Evolutionary conservation across 2,329 filamentous ascomycete genomes (phyloP).

Genomic region (Diplodia scrobiculata): DNA sequence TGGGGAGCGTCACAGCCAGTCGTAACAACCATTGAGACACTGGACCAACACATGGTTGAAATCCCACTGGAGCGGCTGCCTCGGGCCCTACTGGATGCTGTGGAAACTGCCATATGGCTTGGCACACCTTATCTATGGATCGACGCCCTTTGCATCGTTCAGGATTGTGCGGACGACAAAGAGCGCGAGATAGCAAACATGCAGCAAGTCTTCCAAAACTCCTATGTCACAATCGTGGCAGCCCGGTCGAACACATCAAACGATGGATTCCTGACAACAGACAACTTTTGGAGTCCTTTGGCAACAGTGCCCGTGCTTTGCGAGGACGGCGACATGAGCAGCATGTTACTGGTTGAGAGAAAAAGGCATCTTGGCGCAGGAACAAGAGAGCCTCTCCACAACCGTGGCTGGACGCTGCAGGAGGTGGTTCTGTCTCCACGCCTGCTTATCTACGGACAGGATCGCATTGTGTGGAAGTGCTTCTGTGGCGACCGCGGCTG

Average conservation of each 20-base stretch:
- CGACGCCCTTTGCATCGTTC: slow-evolving; percentile 28
- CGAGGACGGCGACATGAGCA: not conserved
- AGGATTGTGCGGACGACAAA: slow-evolving; percentile 16
- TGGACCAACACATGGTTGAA: not conserved
- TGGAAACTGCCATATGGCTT: slow-evolving; percentile 13
- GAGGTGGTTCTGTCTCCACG: slow-evolving; percentile 13
- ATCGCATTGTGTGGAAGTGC: slow-evolving; percentile 9
- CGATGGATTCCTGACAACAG: slow-evolving; percentile 1
- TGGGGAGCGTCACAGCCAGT: slow-evolving; percentile 10
- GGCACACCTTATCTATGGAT: slow-evolving; percentile 28
- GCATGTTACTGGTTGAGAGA: not conserved
- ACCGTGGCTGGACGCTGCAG: slow-evolving; percentile 21
- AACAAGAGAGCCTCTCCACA: not conserved
- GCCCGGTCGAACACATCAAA: not conserved
- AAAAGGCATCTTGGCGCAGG: too few species aligned
- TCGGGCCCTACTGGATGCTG: slow-evolving; percentile 21
- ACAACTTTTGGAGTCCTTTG: not conserved
- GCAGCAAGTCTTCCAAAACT: slow-evolving; percentile 15
- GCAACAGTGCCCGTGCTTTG: slow-evolving; percentile 7
- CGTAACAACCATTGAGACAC: not conserved
- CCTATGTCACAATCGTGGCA: slow-evolving; percentile 13
- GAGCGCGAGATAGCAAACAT: slow-evolving; percentile 20
- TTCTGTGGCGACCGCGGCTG: not conserved
- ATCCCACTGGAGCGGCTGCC: slow-evolving; percentile 3
- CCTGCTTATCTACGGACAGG: slow-evolving; percentile 5